Percentiles rank a stretch among this genome's conserved stretches.
Conservation (phyloP, 352 stramenopile genomes). For the Pythium diclinum region DNA sequence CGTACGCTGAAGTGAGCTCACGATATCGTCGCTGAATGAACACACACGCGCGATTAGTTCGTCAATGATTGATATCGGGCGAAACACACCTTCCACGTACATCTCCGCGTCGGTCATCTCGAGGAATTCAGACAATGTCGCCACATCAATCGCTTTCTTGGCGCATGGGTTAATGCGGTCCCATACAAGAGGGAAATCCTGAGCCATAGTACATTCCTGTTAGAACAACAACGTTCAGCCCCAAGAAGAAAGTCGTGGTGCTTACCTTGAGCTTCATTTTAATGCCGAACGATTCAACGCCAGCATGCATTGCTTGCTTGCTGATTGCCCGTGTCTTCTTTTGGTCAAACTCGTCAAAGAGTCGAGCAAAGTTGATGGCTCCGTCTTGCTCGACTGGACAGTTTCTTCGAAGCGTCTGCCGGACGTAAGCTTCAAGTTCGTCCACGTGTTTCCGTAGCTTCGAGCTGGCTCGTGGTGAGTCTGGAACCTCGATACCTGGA, state of each 20-base stretch:
- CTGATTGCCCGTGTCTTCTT: slow-evolving; percentile 58
- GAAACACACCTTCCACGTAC: slow-evolving; percentile 27
- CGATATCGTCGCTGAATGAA: slow-evolving; percentile 51
- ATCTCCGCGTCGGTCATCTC: slow-evolving; percentile 78
- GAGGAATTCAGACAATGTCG: slow-evolving; percentile 59
- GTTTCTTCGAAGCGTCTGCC: slow-evolving; percentile 62
- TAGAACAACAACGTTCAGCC: not conserved
- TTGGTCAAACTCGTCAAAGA: slow-evolving; percentile 76
- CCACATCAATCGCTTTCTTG: slow-evolving; percentile 54
- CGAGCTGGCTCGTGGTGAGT: slow-evolving; percentile 40
- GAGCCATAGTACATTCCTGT: not conserved
- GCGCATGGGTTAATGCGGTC: slow-evolving; percentile 62
- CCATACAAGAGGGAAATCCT: slow-evolving; percentile 64
- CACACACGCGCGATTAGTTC: not conserved
- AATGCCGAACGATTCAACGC: slow-evolving; percentile 67
- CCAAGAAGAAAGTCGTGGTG: not conserved
- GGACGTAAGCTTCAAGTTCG: slow-evolving; percentile 66
- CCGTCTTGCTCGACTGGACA: slow-evolving; percentile 76
- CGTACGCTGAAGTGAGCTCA: slow-evolving; percentile 55
- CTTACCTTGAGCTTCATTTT: slow-evolving; percentile 73
- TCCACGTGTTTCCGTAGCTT: slow-evolving; percentile 56
- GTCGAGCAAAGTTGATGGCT: slow-evolving; percentile 61
- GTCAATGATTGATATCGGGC: not conserved
- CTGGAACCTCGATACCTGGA: slow-evolving; percentile 28
- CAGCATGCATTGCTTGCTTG: slow-evolving; percentile 43